Evolutionary conservation across 2,329 filamentous ascomycete genomes (phyloP).

Genomic region (Fusarium sp.): DNA sequence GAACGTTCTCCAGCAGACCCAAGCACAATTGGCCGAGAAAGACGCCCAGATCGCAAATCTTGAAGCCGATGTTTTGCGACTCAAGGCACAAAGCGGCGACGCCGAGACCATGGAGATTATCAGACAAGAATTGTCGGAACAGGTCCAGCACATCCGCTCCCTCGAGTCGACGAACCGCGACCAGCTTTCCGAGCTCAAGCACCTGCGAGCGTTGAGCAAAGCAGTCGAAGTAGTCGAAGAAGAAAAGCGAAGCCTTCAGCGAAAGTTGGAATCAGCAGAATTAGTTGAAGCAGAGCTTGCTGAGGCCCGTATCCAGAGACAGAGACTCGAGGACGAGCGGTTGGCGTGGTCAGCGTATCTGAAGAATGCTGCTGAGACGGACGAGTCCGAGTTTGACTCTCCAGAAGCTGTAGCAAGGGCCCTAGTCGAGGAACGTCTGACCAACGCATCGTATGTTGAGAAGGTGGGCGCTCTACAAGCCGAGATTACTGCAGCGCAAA

Average conservation of each 20-base stretch:
- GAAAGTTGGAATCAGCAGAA: conserved; percentile 81
- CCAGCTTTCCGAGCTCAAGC: conserved; percentile 83
- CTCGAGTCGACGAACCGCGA: conserved; percentile 87
- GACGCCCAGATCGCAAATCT: conserved; percentile 80
- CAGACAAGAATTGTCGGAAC: conserved; percentile 89
- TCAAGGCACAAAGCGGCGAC: conserved; percentile 91
- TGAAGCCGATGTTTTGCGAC: conserved; percentile 85
- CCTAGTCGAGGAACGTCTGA: conserved; percentile 85
- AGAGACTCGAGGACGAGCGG: conserved; percentile 90
- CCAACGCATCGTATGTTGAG: conserved; percentile 84
- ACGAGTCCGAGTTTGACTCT: conserved; percentile 84
- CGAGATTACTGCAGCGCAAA: conserved; percentile 83
- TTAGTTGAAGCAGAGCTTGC: conserved; percentile 81
- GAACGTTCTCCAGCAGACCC: conserved; percentile 69
- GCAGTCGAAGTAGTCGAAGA: conserved; percentile 96
- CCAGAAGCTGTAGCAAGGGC: conserved; percentile 90
- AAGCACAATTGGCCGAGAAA: conserved; percentile 77
- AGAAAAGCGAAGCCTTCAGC: conserved; percentile 88
- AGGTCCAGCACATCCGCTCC: conserved; percentile 90
- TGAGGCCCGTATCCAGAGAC: conserved; percentile 85
- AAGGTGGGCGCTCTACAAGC: conserved; percentile 84
- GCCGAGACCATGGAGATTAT: conserved; percentile 88
- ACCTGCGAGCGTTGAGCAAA: conserved; percentile 84
- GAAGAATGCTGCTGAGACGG: conserved; percentile 73
- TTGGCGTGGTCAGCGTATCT: conserved; percentile 90